Base-by-base conservation (phyloP, 805 yeast species). In the Saturnispora galanensis region DNA sequence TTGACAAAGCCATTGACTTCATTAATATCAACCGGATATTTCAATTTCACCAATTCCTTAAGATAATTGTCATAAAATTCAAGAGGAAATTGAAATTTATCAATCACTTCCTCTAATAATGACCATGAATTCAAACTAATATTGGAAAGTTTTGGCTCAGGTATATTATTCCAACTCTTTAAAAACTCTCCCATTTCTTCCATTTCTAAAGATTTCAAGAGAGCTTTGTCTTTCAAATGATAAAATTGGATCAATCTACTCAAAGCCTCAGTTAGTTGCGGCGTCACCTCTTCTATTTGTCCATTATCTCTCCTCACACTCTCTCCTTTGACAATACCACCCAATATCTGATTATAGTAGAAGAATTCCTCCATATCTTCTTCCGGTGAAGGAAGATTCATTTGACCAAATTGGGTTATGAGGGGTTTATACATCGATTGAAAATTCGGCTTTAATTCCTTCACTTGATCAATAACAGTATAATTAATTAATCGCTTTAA, bases 331-430 rank as follows among this genome's bases (percentile, higher is more conserved):
- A 32, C 21, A 13, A 31, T 32, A 3, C 36, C 38, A 7, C 18
- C 16, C n/a, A 36, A 35, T 2, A 45, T 38, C 5, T 45, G 31
- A 8, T 34, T 13, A 4, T 47, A 47, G n/a, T 33, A 15, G 10
- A 34, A 15, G 21, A 42, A 30, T 18, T 35, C 26, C 6, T 21
- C 26, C 7, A 21, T 26, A 13, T 32, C 34, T 11, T 31, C 38
- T 10, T 37, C 43, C 32, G 17, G 15, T 18, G 38, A 21, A 18
- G 48, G 47, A 17, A 47, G 36, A 39, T 32, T 30, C 31, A 47
- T 31, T 30, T 50, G 54, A 10, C 61, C 63, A 47, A 56, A 59
- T 13, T 42, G 44, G 9, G 33, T 10, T 9, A 58, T 13, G 13
- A 50, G 38, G 15, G 45, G 38, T 15, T 39, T 32, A 29, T 52